These are phyloP conservation scores for Ophiobolus disseminans DNA, from an alignment of 2,329 filamentous ascomycete genomes.

Conservation along the genomic window DNA sequence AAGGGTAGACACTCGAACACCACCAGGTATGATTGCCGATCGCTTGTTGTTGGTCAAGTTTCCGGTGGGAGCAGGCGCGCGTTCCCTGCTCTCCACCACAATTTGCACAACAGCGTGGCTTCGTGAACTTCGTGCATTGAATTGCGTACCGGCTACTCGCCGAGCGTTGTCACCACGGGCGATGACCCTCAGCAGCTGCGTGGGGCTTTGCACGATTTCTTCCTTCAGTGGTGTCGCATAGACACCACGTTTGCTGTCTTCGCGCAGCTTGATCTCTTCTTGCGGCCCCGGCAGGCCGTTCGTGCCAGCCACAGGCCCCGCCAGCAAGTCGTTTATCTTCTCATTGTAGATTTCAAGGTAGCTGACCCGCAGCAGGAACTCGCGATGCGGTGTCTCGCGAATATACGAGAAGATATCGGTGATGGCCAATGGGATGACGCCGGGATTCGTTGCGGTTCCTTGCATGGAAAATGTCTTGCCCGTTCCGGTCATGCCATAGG, in stretches of 20 bases:
- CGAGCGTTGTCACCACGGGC: constrained; percentile 90
- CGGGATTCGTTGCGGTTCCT: constrained; percentile 91
- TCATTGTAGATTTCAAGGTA: constrained; percentile 99
- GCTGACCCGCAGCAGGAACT: constrained; percentile 94
- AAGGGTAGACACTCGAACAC: constrained; percentile 92
- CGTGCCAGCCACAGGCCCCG: constrained; percentile 69
- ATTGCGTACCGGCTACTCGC: constrained; percentile 92
- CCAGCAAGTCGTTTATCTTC: constrained; percentile 91
- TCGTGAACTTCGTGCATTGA: constrained; percentile 94
- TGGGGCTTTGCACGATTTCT: constrained; percentile 97
- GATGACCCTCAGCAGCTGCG: constrained; percentile 92
- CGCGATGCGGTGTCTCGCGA: constrained; percentile 90
- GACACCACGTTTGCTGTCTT: constrained; percentile 94
- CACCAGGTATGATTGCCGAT: constrained; percentile 68
- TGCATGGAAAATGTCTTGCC: constrained; percentile 99
- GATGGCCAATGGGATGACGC: constrained; percentile 95
- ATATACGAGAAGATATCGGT: constrained; percentile 99
- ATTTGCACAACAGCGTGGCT: constrained; percentile 99
- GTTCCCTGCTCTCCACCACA: constrained; percentile 94
- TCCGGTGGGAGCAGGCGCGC: constrained; percentile 64
- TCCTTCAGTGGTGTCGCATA: constrained; percentile 97
- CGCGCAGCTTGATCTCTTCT: constrained; percentile 95
- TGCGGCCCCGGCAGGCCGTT: constrained; percentile 60
- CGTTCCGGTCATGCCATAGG: constrained; percentile 98
- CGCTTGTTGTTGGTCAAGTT: constrained; percentile 52